Evolutionary conservation across 2,329 filamentous ascomycete genomes (phyloP).

Genomic region (Stachybotrys chlorohalonatus): DNA sequence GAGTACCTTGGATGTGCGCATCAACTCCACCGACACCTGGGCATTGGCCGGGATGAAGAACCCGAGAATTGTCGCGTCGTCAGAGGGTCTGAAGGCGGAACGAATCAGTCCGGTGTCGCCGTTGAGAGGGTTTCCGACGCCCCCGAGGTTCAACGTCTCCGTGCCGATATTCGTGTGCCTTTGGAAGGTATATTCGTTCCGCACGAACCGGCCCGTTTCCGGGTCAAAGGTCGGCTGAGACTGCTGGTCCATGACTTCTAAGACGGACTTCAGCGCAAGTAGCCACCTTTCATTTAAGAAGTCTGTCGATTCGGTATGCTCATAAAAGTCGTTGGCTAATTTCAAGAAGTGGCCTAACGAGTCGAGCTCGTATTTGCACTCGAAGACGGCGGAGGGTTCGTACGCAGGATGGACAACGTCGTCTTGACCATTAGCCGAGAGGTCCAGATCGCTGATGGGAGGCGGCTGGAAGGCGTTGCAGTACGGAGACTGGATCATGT

Average conservation of each 20-base stretch:
- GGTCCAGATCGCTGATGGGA: conserved; percentile 64
- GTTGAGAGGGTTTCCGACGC: conserved; percentile 86
- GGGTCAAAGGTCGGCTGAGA: conserved; percentile 71
- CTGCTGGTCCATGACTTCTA: conserved; percentile 69
- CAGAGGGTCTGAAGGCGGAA: conserved; percentile 88
- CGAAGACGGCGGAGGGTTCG: conserved; percentile 78
- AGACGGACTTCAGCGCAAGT: conserved; percentile 62
- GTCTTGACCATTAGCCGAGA: conserved; percentile 69
- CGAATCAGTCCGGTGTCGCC: conserved; percentile 76
- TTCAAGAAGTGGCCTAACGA: conserved; percentile 87
- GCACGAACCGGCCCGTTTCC: conserved; percentile 51
- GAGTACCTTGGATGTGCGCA: conserved; percentile 64
- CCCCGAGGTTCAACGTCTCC: conserved; percentile 75
- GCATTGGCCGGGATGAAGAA: conserved; percentile 95
- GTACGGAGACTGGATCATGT: conserved; percentile 88
- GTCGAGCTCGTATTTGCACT: conserved; percentile 98
- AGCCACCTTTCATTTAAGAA: conserved; percentile 77
- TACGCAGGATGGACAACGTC: conserved; percentile 82
- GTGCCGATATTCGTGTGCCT: conserved; percentile 73
- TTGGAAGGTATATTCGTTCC: conserved; percentile 82
- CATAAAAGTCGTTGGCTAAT: conserved; percentile 77
- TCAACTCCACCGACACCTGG: conserved; percentile 87
- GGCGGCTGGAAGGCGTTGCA: conserved; percentile 98
- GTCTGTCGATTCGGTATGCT: conserved; percentile 65
- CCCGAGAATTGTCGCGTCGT: conserved; percentile 88